Percentiles rank a stretch among this genome's conserved stretches.
Conservation (phyloP, 164 flowering plant genomes). For the Berberis thunbergii region DNA sequence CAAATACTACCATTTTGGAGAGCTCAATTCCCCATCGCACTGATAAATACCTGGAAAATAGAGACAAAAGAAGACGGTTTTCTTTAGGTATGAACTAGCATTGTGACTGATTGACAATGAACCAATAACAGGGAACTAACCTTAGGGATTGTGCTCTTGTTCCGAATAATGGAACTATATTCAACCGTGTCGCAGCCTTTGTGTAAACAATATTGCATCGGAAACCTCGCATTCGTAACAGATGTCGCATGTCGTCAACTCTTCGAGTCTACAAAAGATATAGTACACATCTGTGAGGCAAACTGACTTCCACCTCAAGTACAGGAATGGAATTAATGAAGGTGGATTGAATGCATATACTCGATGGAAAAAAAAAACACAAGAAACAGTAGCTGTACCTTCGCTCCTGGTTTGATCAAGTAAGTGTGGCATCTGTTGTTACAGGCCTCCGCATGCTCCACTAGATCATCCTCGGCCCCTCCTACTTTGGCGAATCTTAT, state of each 20-base stretch:
- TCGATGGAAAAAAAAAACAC: too few relatives aligned
- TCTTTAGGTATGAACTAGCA: too few relatives aligned
- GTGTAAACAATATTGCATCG: constrained; percentile 67
- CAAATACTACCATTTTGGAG: too few relatives aligned
- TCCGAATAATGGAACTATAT: constrained; percentile 64
- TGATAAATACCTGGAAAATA: too few relatives aligned
- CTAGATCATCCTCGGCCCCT: constrained; percentile 37
- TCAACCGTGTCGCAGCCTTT: constrained; percentile 52
- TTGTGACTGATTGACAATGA: too few relatives aligned
- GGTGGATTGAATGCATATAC: too few relatives aligned
- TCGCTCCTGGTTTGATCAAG: constrained; percentile 46
- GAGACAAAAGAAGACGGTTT: too few relatives aligned
- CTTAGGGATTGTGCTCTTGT: constrained; percentile 72
- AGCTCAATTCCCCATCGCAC: too few relatives aligned
- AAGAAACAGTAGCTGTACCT: constrained; percentile 27
- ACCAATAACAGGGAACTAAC: constrained; percentile 17
- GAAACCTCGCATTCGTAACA: constrained; percentile 74
- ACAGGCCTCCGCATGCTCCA: constrained; percentile 23
- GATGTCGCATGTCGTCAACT: constrained; percentile 48
- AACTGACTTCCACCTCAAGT: too few relatives aligned
- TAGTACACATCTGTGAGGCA: background rate
- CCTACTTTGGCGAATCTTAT: constrained; percentile 45
- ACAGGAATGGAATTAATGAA: too few relatives aligned
- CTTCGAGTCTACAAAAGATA: constrained; percentile 32
- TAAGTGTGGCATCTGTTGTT: constrained; percentile 52